Evolutionary conservation across 768 basidiomycete genomes (phyloP).

Genomic region (Lactifluus subvellereus): DNA sequence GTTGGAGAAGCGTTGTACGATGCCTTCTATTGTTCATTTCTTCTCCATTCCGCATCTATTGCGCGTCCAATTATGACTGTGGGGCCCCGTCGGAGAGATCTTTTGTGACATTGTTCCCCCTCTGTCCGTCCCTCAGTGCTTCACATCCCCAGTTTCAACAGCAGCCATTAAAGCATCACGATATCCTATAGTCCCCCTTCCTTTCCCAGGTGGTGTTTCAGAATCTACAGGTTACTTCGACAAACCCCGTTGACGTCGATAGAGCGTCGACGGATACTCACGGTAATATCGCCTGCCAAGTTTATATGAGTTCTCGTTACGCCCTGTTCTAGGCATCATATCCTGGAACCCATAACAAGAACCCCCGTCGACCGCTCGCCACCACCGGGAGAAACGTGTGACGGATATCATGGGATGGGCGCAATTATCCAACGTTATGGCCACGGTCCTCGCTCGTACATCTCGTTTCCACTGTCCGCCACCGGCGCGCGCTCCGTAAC

Average conservation of each 20-base stretch:
- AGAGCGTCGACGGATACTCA: constrained; percentile 12
- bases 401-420: neutral
- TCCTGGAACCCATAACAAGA: neutral
- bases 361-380: neutral
- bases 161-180: constrained; percentile 3
- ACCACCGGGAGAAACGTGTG: neutral
- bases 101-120: constrained; percentile 8
- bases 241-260: constrained; percentile 1
- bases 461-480: neutral
- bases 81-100: neutral
- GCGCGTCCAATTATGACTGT: neutral
- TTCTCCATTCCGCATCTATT: neutral
- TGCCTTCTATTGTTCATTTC: neutral
- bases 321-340: neutral
- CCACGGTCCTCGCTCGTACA: neutral
- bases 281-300: constrained; percentile 17
- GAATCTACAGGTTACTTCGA: constrained; percentile 5
- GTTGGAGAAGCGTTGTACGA: neutral
- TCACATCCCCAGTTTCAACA: constrained; percentile 13
- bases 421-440: constrained; percentile 4
- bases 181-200: constrained; percentile 10
- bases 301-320: constrained; percentile 1
- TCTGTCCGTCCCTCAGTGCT: neutral
- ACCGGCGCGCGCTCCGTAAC: constrained; percentile 1
- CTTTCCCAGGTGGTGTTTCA: constrained; percentile 18